Evolutionary conservation across 495 filamentous ascomycete genomes (phyloP), one percentile per base, ranked within the genome.

Genomic region (Friedmanniomyces endolithicus): DNA sequence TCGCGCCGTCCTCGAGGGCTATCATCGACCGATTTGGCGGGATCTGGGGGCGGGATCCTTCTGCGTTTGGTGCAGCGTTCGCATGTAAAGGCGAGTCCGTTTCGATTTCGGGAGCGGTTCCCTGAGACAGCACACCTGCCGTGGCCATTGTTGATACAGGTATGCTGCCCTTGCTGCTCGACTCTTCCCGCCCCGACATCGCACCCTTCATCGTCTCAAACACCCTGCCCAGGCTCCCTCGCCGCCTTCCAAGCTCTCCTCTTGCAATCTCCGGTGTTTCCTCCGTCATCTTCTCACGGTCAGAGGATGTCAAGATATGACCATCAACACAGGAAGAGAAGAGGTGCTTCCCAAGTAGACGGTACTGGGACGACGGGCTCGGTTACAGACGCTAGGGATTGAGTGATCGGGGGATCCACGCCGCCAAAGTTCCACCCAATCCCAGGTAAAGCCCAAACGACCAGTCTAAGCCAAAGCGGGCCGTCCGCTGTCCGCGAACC

Each of bases 181-280:
- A 53, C 33, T 25, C 35, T 23, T 17, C n/a, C 27, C 53, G 43
- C 35, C 47, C 14, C 53, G 37, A 41, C 37, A 49, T 22, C n/a
- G 33, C 44, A 6, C 14, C 34, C 46, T 56, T 50, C 20, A 56
- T 16, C 53, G 14, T 49, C 27, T 56, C 33, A 25, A 56, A 27
- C 17, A 19, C 31, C 11, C 46, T 35, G 6, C 53, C 46, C 31
- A 56, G 22, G 19, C 44, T 56, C 34, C 22, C 24, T 9, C 52
- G 40, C 40, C 37, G 40, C 40, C 37, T 14, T 41, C 37, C 37
- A 41, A 2, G 37, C 37, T 41, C 37, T 14, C 6, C 37, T 41
- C 37, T 41, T 14, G 14, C 37, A 41, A 14, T 41, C 37, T 41
- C 17, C 14, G 12, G 12, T 19, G 6, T 14, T 6, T 19, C 37